Evolutionary conservation across 2,329 filamentous ascomycete species (phyloP).

Genomic region (Raffaelea albimanens): DNA sequence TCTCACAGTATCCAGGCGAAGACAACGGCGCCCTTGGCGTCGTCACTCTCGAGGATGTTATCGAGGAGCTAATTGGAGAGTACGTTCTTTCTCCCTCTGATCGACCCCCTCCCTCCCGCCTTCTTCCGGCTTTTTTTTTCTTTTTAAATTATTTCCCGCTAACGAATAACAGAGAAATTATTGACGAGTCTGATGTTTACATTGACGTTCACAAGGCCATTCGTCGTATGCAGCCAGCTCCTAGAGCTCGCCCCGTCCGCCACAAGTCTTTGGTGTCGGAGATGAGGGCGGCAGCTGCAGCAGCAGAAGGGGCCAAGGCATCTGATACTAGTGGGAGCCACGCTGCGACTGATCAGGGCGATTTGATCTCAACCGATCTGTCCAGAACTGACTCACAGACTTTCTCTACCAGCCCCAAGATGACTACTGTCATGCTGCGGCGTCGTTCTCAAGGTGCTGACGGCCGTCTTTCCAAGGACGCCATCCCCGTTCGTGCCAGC

Average conservation of each 20-base stretch:
- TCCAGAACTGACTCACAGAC: slow-evolving; percentile 21
- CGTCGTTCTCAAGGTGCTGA: slow-evolving; percentile 46
- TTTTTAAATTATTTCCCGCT: background rate
- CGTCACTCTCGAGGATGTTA: slow-evolving; percentile 93
- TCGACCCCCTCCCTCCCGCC: background rate
- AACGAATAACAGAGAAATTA: slow-evolving; percentile 64
- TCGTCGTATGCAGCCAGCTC: slow-evolving; percentile 74
- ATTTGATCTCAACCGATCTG: background rate
- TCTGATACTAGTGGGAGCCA: slow-evolving; percentile 16
- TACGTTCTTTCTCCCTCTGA: slow-evolving; percentile 32
- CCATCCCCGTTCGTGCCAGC: slow-evolving; percentile 49
- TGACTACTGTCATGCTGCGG: slow-evolving; percentile 50
- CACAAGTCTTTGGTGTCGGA: slow-evolving; percentile 20
- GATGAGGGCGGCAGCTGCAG: slow-evolving; percentile 7
- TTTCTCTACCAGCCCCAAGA: slow-evolving; percentile 37
- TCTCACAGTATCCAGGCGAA: slow-evolving; percentile 83
- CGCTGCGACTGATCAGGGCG: slow-evolving; percentile 9
- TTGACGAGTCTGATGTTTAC: slow-evolving; percentile 97
- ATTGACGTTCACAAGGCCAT: slow-evolving; percentile 98
- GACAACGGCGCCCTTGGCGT: slow-evolving; percentile 86
- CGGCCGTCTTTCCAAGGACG: slow-evolving; percentile 35
- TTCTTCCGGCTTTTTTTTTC: background rate
- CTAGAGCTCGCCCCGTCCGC: slow-evolving; percentile 53
- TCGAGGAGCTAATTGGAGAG: slow-evolving; percentile 97
- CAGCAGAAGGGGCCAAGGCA: slow-evolving; percentile 17